A percentile compares a stretch with the other conserved stretches of the same genome.
phyloP scores from a whole-genome alignment of 1,139 yeast genomes.

The Blastobotrys aristatus region DNA sequence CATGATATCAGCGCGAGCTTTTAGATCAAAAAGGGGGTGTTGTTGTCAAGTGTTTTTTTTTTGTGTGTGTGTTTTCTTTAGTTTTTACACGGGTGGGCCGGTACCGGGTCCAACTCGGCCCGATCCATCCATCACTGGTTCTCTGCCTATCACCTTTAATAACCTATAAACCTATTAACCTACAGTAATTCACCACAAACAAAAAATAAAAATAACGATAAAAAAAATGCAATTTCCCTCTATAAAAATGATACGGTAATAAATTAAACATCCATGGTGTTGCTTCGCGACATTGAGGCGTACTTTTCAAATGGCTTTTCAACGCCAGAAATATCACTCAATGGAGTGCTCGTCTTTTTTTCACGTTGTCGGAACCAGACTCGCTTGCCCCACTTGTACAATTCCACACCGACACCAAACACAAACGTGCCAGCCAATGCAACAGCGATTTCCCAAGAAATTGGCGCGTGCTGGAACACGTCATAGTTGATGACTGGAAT shows the following conservation, averaged over 20 bases:
- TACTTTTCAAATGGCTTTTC: background rate
- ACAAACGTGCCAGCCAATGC: constrained; percentile 59
- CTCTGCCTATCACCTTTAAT: too few relatives aligned
- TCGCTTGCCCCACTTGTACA: constrained; percentile 66
- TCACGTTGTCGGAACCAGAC: constrained; percentile 35
- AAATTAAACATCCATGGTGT: constrained; percentile 5
- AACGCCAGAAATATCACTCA: constrained; percentile 8
- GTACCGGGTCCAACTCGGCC: too few relatives aligned
- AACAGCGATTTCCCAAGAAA: constrained; percentile 81
- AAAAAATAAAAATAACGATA: too few relatives aligned
- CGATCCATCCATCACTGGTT: too few relatives aligned
- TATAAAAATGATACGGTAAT: too few relatives aligned
- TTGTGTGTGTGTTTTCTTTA: too few relatives aligned
- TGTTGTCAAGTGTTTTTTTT: too few relatives aligned
- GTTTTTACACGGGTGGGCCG: too few relatives aligned
- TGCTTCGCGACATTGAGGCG: constrained; percentile 7
- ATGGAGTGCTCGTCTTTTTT: constrained; percentile 8
- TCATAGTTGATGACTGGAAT: constrained; percentile 79
- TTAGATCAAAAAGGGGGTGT: too few relatives aligned
- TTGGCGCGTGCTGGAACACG: constrained; percentile 71
- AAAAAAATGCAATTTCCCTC: too few relatives aligned
- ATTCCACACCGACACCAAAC: constrained; percentile 58
- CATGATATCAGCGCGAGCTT: background rate
- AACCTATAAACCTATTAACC: too few relatives aligned
- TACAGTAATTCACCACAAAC: too few relatives aligned